Evolutionary conservation across 305 asterid genomes (phyloP), one percentile per base, ranked within the genome.

Genomic region (Fraxinus dipetala): DNA sequence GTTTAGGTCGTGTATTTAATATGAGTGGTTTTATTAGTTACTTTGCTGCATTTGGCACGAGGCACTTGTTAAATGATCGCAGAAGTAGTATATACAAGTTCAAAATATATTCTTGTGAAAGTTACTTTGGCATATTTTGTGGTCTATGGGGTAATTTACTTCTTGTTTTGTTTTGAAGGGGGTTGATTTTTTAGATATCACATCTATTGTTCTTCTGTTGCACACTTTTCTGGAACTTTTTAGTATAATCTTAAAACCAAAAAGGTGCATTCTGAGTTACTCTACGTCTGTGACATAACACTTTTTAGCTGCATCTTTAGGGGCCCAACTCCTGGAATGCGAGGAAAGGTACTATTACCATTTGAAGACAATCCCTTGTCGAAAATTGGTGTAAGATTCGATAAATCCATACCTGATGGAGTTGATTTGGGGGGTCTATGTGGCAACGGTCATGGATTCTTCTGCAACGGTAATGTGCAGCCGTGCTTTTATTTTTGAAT

Each of bases 381-480:
- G 59, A 94, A 94, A 88, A 89, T 94, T 85, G 98, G 98, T 61
- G 93, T 94, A 73, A 86, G 88, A 89, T 94, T 94, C 84, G 97
- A 94, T 89, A 90, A 91, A 83, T 86, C 88, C 48, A 75, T 94
- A 86, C 90, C 88, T 81, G 98, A 93, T 74, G 98, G 98, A 82
- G 94, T 94, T 83, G 96, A 94, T 88, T 87, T 94, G 18, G 98
- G 96, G 77, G 96, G 96, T 78, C 92, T 87, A 65, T 92, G 98
- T 82, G 95, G 87, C 78, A 87, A 73, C 72, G 96, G 94, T 45
- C 90, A 91, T 86, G 97, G 98, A 69, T 94, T 91, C 93, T 94
- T 94, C 87, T 94, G 98, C 92, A 90, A 89, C 72, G 97, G 98
- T 94, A 85, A 88, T 86, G 59, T 67, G n/a, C 85, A 59, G 59